phyloP scores from a whole-genome alignment of 2,329 filamentous ascomycete species.

The Paraphoma sp. region DNA sequence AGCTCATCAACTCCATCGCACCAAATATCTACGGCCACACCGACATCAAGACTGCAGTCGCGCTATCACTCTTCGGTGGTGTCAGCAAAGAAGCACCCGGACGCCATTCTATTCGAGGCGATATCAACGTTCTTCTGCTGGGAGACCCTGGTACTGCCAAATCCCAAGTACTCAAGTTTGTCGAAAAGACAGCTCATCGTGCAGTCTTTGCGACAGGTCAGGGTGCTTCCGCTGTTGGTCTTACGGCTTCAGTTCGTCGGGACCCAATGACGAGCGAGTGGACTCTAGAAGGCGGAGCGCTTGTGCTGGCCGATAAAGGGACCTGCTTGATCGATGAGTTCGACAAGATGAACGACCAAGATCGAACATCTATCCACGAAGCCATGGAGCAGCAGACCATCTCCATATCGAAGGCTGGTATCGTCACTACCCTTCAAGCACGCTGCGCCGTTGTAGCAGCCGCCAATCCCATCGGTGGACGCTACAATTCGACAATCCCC shows the following conservation, averaged over 20 bases:
- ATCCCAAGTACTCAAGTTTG: conserved; percentile 95
- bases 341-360: conserved; percentile 99
- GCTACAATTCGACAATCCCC: conserved; percentile 95
- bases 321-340: conserved; percentile 98
- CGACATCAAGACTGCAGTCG: conserved; percentile 96
- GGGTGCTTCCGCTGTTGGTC: conserved; percentile 94
- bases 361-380: conserved; percentile 97
- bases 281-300: conserved; percentile 94
- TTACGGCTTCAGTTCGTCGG: conserved; percentile 93
- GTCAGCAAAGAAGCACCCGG: conserved; percentile 91
- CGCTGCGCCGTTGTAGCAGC: conserved; percentile 96
- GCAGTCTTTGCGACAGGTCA: conserved; percentile 98
- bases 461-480: conserved; percentile 93
- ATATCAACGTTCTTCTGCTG: conserved; percentile 96
- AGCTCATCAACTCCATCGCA: conserved; percentile 89
- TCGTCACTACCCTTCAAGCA: conserved; percentile 95
- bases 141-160: conserved; percentile 98
- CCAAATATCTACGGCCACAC: conserved; percentile 97
- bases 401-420: conserved; percentile 97
- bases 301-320: conserved; percentile 92
- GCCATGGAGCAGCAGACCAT: conserved; percentile 99
- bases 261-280: conserved; percentile 96
- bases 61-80: conserved; percentile 91
- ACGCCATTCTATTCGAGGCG: conserved; percentile 88
- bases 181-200: conserved; percentile 95